Evolutionary conservation across 768 basidiomycete genomes (phyloP), one percentile per base, ranked within the genome.

Genomic region (Lyophyllum shimeji): DNA sequence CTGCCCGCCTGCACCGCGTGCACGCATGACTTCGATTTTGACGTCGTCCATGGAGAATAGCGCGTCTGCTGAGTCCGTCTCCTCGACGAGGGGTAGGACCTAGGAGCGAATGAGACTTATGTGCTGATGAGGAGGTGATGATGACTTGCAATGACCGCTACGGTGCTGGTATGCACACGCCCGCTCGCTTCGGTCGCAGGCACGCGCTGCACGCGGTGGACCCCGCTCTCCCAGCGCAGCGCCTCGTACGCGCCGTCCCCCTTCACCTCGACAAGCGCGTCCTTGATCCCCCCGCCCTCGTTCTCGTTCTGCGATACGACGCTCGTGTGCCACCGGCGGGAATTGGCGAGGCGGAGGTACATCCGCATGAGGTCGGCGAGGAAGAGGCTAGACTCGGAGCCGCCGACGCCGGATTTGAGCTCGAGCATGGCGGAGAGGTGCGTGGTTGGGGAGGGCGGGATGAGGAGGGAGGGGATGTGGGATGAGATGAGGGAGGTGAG

Each of bases 1-100:
- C 79, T 97, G 95, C 15, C 97, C 96, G 44, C 97, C 97, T 7
- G 97, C 96, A 23, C 97, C 97, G n/a, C 93, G 78, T 0, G 97
- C 83, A 23, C 97, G 86, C 95, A 98, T 97, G 46, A 97, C 93
- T 68, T 98, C 96, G 3, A 94, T 67, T 62, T 82, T 89, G 27
- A 98, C 84, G 48, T 99, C 97, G 51, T 90, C 89, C 74, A 95
- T 86, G 13, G 77, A 75, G 60, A 93, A 86, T 0, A 95, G 76
- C 17, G 86, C 80, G n/a, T 90, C 83, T 2, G 7, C 79, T 72
- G 39, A 76, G 67, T 86, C 85, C 0, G 78, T 72, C 58, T 92
- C 89, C 58, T 92, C 87, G 20, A 80, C 70, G 4, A 94, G 73
- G 0, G 96, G 96, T 1, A 97, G 78, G 0, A 96, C 91, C 93